These are phyloP conservation scores for Cyclotella choctawhatcheeana DNA, from an alignment of 108 stramenopile genomes.

Conservation along the genomic window DNA sequence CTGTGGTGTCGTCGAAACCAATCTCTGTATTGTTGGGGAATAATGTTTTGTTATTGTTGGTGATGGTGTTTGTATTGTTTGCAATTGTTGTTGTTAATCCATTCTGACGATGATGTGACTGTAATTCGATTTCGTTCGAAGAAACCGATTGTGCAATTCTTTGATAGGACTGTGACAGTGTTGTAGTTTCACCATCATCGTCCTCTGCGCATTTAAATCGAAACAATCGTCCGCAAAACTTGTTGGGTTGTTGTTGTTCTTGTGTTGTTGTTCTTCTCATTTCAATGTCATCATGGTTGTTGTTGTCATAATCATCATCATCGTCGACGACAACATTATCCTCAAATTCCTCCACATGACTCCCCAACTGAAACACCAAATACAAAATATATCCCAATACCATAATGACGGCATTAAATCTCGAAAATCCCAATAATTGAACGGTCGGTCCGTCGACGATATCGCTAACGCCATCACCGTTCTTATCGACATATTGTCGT, in stretches of 20 bases:
- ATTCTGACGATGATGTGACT: background rate
- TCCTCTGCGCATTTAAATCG: conserved; percentile 15
- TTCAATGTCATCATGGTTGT: conserved; percentile 13
- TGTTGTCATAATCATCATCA: conserved; percentile 7
- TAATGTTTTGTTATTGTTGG: background rate
- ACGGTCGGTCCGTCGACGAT: conserved; percentile 52
- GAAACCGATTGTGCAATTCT: background rate
- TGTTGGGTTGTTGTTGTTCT: too few species aligned
- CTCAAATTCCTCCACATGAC: conserved; percentile 89
- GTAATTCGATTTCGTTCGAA: conserved; percentile 6
- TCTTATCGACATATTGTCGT: conserved; percentile 49
- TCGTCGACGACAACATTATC: conserved; percentile 54
- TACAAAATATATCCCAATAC: conserved; percentile 79
- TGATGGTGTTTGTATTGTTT: background rate
- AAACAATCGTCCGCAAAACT: conserved; percentile 44
- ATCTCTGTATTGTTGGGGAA: background rate
- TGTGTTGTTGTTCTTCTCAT: conserved; percentile 18
- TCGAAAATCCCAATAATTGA: conserved; percentile 70
- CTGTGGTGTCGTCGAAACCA: conserved; percentile 4
- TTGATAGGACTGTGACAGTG: background rate
- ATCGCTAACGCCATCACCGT: conserved; percentile 48
- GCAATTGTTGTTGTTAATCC: background rate
- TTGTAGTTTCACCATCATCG: too few species aligned
- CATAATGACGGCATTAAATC: conserved; percentile 87
- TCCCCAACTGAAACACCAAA: conserved; percentile 82